Base-by-base conservation (phyloP, 257 asterid genomes). In the Ehretia macrophylla region DNA sequence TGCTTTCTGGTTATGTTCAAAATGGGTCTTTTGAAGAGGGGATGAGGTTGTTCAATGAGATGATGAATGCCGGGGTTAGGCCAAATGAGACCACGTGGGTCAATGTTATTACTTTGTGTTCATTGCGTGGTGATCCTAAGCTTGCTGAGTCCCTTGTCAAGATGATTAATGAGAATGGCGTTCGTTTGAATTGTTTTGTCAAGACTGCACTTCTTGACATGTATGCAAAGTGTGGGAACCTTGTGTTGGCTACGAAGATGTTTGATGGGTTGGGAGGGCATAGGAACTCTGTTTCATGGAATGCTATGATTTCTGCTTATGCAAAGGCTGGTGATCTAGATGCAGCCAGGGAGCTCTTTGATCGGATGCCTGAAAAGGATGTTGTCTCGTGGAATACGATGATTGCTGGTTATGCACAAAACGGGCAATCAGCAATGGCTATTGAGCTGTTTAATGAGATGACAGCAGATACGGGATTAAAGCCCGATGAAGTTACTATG, bases 371-470 rank as follows among this genome's bases (percentile, higher is more conserved):
- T 8, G 74, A 70, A 59, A 87, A 71, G 70, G 63, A 83, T 44
- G 79, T 81, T 5, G 69, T 85, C 53, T 79, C 96, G 1, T 85
- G 96, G 96, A 87, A 85, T 70, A 68, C 96, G 1, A 79, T 87
- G 70, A 83, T 87, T 59, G 77, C 87, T 20, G 96, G 94, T 72
- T 85, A 75, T 68, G 75, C 85, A 17, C 94, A 84, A 72, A 84
- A 84, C 40, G 96, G 96, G 37, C 69, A 79, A 45, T 83, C 96
- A 32, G 32, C 75, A 18, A 32, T 73, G 60, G 94, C 96, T 55
- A 63, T 87, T 51, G 84, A 80, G 10, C 77, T 81, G 54, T 85
- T 87, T 70, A 78, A 72, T 51, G 79, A 81, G 68, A 83, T 87
- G 91, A 57, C 76, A 51, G 62, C 67, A 32, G 47, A 17, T 54